Conservation (phyloP, 148 eudicot species). For the Cornus suecica region DNA sequence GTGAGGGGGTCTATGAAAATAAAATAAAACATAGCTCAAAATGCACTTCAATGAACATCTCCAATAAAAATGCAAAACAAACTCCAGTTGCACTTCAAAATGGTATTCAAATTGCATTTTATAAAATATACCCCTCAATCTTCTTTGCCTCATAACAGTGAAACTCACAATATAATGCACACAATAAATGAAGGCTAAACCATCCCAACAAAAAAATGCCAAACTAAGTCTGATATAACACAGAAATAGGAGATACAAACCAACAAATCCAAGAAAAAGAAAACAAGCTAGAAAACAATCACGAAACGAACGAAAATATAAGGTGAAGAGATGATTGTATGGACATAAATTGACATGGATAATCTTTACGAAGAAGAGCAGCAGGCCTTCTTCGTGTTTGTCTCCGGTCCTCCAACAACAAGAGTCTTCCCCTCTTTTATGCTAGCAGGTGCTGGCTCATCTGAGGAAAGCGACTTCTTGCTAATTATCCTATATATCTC, state of each 20-base stretch:
- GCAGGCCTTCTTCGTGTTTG: conserved; percentile 40
- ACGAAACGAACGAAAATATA: neutral
- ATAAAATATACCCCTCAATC: neutral
- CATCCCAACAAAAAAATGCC: neutral
- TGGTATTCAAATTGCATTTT: too few relatives aligned
- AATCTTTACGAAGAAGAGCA: conserved; percentile 40
- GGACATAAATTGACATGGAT: neutral
- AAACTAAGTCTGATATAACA: neutral
- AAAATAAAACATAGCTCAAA: too few relatives aligned
- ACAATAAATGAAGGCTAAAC: neutral
- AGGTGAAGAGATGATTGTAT: neutral
- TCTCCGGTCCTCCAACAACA: conserved; percentile 36
- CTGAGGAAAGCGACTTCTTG: conserved; percentile 41
- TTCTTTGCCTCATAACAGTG: neutral
- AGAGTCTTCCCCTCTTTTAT: conserved; percentile 53
- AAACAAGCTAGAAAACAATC: neutral
- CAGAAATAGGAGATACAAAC: conserved; percentile 11
- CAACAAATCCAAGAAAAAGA: neutral
- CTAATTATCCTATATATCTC: conserved; percentile 53
- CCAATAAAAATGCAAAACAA: too few relatives aligned
- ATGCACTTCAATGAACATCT: too few relatives aligned
- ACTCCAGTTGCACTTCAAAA: too few relatives aligned
- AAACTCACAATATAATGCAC: neutral
- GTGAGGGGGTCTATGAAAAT: too few relatives aligned
- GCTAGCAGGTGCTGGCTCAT: conserved; percentile 31